A percentile compares a stretch with the other conserved stretches of the same genome.
Evolutionary conservation across 148 eudicot genomes (phyloP).

Genomic region (Vaccinium macrocarpon): DNA sequence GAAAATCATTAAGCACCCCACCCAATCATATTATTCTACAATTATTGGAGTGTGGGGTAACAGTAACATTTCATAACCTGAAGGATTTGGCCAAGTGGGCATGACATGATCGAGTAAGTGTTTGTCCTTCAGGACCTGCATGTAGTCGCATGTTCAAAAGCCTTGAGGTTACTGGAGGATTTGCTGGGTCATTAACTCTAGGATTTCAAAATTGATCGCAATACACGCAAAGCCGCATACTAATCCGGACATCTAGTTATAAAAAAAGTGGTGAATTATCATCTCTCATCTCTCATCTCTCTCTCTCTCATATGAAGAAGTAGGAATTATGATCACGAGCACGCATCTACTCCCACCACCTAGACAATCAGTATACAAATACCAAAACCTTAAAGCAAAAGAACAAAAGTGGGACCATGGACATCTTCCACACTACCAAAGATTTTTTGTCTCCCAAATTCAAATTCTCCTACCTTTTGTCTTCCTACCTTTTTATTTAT

Average conservation of each 20-base stretch:
- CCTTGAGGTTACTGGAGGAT: too few species aligned
- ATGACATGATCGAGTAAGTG: too few species aligned
- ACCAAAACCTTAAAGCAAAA: conserved; percentile 11
- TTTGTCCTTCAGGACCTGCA: too few species aligned
- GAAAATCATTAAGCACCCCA: conserved; percentile 9
- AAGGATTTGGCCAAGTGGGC: too few species aligned
- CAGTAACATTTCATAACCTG: too few species aligned
- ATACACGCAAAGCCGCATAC: too few species aligned
- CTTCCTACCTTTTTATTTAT: not conserved
- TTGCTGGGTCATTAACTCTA: too few species aligned
- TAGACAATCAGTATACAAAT: conserved; percentile 9
- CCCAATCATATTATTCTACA: conserved; percentile 25
- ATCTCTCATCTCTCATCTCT: too few species aligned
- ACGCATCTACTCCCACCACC: conserved; percentile 8
- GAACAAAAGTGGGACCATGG: conserved; percentile 21
- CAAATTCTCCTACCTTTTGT: conserved; percentile 17
- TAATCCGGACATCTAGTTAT: too few species aligned
- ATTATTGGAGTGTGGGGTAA: conserved; percentile 29
- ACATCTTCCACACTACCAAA: conserved; percentile 31
- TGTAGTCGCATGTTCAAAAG: too few species aligned
- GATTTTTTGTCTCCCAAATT: conserved; percentile 32
- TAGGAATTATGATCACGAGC: conserved; percentile 21
- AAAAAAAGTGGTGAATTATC: too few species aligned
- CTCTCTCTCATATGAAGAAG: not conserved
- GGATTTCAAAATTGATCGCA: too few species aligned